phyloP scores from a whole-genome alignment of 2,329 filamentous ascomycete genomes.

The Microcyclospora pomicola region DNA sequence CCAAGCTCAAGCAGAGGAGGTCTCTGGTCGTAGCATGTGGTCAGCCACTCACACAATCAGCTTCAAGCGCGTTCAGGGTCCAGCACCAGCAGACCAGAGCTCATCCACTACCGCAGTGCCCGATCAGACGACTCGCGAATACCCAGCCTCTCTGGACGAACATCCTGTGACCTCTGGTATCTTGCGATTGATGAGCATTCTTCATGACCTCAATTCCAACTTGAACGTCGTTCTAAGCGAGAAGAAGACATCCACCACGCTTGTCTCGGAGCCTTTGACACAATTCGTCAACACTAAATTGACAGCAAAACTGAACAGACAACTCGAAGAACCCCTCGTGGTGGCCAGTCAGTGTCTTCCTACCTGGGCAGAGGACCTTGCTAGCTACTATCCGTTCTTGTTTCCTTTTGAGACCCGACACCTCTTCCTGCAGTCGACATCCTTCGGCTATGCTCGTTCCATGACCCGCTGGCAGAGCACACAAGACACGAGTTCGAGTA shows the following conservation, averaged over 20 bases:
- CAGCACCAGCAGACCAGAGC: constrained; percentile 41
- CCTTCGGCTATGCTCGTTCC: constrained; percentile 91
- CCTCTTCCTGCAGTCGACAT: constrained; percentile 92
- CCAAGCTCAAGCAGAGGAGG: constrained; percentile 48
- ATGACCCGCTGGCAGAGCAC: constrained; percentile 97
- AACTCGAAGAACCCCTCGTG: constrained; percentile 89
- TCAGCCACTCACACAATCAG: constrained; percentile 81
- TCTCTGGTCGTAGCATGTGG: constrained; percentile 63
- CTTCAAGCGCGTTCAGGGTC: constrained; percentile 74
- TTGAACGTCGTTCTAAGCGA: constrained; percentile 80
- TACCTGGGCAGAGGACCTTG: constrained; percentile 89
- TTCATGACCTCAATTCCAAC: constrained; percentile 87
- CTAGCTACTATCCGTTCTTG: constrained; percentile 85
- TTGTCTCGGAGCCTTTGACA: constrained; percentile 70
- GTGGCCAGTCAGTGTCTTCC: constrained; percentile 94
- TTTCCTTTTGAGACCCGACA: constrained; percentile 97
- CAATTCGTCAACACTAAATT: constrained; percentile 98
- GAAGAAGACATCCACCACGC: constrained; percentile 48
- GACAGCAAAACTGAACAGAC: constrained; percentile 91
- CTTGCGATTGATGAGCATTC: constrained; percentile 69
- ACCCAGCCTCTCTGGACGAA: constrained; percentile 69
- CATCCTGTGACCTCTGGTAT: constrained; percentile 78
- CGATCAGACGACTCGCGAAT: constrained; percentile 37
- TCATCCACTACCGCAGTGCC: constrained; percentile 24
- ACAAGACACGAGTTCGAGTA: constrained; percentile 65